Percentiles rank a stretch among this genome's conserved stretches.
phyloP scores from a whole-genome alignment of 768 basidiomycete genomes.

The Lentinus brumalis region DNA sequence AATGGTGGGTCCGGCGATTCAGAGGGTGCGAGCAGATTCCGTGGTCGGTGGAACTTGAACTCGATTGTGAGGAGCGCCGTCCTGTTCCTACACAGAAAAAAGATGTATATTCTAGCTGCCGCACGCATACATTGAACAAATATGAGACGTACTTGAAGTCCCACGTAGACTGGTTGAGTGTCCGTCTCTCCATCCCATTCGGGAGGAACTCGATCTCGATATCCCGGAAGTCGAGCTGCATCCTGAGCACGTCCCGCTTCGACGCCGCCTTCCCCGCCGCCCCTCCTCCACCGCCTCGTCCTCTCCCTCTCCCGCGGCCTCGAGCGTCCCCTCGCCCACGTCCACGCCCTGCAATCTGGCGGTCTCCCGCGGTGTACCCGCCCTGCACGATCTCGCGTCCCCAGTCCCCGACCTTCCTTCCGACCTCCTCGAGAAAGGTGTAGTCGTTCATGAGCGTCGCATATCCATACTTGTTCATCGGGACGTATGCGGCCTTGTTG shows the following conservation, averaged over 20 bases:
- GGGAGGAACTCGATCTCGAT: conserved; percentile 80
- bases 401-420: conserved; percentile 74
- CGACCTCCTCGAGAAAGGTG: conserved; percentile 79
- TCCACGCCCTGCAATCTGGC: conserved; percentile 20
- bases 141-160: conserved; percentile 66
- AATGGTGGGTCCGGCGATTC: conserved; percentile 42
- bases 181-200: conserved; percentile 78
- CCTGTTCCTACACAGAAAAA: conserved; percentile 52
- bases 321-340: conserved; percentile 20
- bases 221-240: conserved; percentile 65
- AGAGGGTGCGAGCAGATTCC: conserved; percentile 43
- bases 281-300: conserved; percentile 37
- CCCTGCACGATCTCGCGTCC: conserved; percentile 69
- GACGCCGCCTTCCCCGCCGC: conserved; percentile 39
- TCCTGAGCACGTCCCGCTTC: conserved; percentile 69
- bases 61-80: conserved; percentile 72
- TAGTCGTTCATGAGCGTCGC: conserved; percentile 92
- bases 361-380: conserved; percentile 46
- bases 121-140: conserved; percentile 13
- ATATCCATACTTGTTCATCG: conserved; percentile 84
- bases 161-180: conserved; percentile 80
- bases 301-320: conserved; percentile 27
- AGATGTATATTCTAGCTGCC: conserved; percentile 5
- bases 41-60: conserved; percentile 63
- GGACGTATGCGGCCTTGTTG: conserved; percentile 71